phyloP scores from a whole-genome alignment of 2,329 filamentous ascomycete genomes.

The Plenodomus tracheiphilus region DNA sequence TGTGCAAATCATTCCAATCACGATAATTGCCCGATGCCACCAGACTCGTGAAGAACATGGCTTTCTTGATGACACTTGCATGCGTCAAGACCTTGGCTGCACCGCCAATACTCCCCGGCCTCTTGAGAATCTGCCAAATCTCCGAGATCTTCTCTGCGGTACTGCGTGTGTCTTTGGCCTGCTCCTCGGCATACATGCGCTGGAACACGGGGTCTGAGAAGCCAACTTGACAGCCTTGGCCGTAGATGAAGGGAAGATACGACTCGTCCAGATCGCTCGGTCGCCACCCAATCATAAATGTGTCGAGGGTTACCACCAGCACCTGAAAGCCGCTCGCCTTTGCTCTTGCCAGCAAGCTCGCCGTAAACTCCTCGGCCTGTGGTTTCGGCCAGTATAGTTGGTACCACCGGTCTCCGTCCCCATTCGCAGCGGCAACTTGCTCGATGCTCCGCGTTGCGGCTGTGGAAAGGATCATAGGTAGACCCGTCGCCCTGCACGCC shows the following conservation, averaged over 20 bases:
- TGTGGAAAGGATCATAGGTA: constrained; percentile 71
- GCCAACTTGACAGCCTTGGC: constrained; percentile 40
- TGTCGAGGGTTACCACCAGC: constrained; percentile 74
- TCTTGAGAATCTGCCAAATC: constrained; percentile 42
- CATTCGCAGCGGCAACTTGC: constrained; percentile 64
- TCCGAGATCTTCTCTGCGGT: constrained; percentile 39
- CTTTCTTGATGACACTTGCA: constrained; percentile 39
- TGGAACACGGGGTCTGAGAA: constrained; percentile 45
- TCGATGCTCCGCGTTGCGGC: constrained; percentile 67
- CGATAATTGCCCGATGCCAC: constrained; percentile 42
- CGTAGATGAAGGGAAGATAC: constrained; percentile 62
- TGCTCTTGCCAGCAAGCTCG: constrained; percentile 64
- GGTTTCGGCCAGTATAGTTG: constrained; percentile 77
- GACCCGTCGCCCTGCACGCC: constrained; percentile 62
- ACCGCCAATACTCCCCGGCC: constrained; percentile 40
- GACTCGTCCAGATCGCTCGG: constrained; percentile 68
- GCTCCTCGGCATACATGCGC: constrained; percentile 34
- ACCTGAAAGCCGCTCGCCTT: constrained; percentile 65
- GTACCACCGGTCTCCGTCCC: constrained; percentile 66
- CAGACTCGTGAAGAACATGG: constrained; percentile 40
- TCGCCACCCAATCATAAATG: constrained; percentile 69
- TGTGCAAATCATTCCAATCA: constrained; percentile 40
- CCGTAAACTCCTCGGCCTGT: constrained; percentile 65
- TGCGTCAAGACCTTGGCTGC: constrained; percentile 40
- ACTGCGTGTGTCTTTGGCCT: constrained; percentile 37